These are phyloP conservation scores for Arctium lappa DNA, from an alignment of 129 eudicot species.

Conservation along the genomic window DNA sequence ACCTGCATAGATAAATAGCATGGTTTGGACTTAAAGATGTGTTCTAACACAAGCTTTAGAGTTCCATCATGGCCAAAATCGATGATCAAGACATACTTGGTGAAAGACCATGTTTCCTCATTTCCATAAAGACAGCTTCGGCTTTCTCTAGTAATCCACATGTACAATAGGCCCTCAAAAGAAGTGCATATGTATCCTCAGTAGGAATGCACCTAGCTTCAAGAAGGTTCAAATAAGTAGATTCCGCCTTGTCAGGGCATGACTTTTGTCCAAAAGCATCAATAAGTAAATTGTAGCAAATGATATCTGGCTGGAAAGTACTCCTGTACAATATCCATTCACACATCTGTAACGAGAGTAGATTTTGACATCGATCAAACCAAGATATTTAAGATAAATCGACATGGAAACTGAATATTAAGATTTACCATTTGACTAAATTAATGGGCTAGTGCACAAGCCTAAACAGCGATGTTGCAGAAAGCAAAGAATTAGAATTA, in stretches of 20 bases:
- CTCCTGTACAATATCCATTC: conserved; percentile 89
- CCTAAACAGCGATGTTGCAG: not conserved
- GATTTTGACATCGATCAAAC: conserved; percentile 16
- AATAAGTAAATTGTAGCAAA: conserved; percentile 87
- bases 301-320: conserved; percentile 70
- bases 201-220: conserved; percentile 85
- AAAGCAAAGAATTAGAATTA: not conserved
- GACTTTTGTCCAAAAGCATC: conserved; percentile 80
- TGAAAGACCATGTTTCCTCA: conserved; percentile 54
- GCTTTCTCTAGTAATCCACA: conserved; percentile 70
- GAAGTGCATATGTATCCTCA: conserved; percentile 89
- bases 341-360: conserved; percentile 59
- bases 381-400: conserved; percentile 5
- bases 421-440: not conserved
- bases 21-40: not conserved
- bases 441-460: not conserved
- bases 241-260: conserved; percentile 59
- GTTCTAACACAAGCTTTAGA: not conserved
- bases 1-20: conserved; percentile 42
- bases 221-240: conserved; percentile 66
- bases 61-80: not conserved
- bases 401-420: not conserved
- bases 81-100: conserved; percentile 52
- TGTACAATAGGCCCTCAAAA: conserved; percentile 68
- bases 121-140: conserved; percentile 75